Base-by-base conservation (phyloP, 441 rosid genomes). In the Omphalea diandra region DNA sequence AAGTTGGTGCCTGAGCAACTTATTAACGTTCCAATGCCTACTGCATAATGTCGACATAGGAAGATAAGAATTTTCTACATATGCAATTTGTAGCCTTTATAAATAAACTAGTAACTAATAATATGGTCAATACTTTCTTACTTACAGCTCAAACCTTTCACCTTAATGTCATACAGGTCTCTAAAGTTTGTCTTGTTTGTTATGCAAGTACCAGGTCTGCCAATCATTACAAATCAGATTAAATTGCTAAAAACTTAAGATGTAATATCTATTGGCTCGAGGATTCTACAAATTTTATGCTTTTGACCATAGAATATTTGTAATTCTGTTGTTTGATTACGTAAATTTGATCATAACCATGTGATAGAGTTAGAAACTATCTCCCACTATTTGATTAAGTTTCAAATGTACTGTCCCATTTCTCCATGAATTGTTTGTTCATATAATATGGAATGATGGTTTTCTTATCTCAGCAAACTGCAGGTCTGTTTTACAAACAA, bases 111-210 rank as follows among this genome's bases (percentile, higher is more conserved):
- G 18, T 32, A 32, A 8, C 62, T 57, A 1, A 17, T 33, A n/a
- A 65, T 2, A 54, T 65, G 69, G 32, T 50, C 11, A 14, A n/a
- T n/a, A n/a, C n/a, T 4, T 52, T 20, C 31, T 8, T 36, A 24
- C n/a, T 12, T 20, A 35, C 40, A 33, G 33, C 18, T n/a, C n/a
- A n/a, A n/a, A n/a, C 8, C 33, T 53, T 35, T 67, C 35, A 5
- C 24, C 33, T 40, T 67, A 53, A 67, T 36, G 14, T 31, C 49
- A 35, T 22, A 33, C 58, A 49, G 69, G 46, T 33, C 22, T 35
- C 38, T 65, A 65, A 26, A 20, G 33, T 65, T 65, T 53, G 5
- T 18, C 5, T 12, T 15, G 17, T 26, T 20, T 67, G 11, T 40
- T 15, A 67, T 49, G 58, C 6, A n/a, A 18, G 52, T n/a, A n/a